Base-by-base conservation (phyloP, 2,329 filamentous ascomycete species). In the Colletotrichum caudatum region DNA sequence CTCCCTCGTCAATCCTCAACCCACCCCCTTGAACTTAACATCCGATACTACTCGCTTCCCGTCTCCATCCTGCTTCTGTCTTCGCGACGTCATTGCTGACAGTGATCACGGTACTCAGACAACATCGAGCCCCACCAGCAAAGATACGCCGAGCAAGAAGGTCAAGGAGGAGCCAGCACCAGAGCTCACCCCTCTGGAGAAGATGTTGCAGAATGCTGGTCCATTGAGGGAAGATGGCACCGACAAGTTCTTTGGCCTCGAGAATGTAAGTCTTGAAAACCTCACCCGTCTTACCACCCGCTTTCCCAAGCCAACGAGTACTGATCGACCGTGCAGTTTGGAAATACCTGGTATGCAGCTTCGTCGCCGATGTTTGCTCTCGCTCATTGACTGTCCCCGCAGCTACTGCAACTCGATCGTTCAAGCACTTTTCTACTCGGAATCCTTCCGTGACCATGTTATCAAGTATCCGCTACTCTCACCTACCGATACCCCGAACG, bases 361-460 rank as follows among this genome's bases (percentile, higher is more conserved):
- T 46, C 64, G 64, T 68, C 67, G 76, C 46, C 33, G 48, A 11
- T 18, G 16, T 29, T 44, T 54, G 23, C 14, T 26, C 50, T 23
- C 12, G n/a, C 48, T 35, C 50, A 50, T 65, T 66, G 58, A 72
- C 37, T 56, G 39, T 48, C n/a, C 12, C 48, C 56, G 51, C 82
- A 98, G 95, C 81, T 99, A 99, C 83, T 97, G 94, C 85, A 99
- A 99, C 83, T 99, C 96, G 18, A 97, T 99, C 78, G 89, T 99
- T 70, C 96, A 99, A 84, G 97, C 94, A 77, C 90, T 99, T 69
- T 99, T 97, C 84, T 97, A 97, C 84, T 98, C 95, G 26, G 92
- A 94, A 56, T 91, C 94, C 41, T 99, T 99, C 82, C 93, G 96
- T 82, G 92, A 98, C 84, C 91, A 95, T 78, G 94, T 99, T 76